Conservation (phyloP, 2,329 filamentous ascomycete species). For the Aurifilum marmelostoma region DNA sequence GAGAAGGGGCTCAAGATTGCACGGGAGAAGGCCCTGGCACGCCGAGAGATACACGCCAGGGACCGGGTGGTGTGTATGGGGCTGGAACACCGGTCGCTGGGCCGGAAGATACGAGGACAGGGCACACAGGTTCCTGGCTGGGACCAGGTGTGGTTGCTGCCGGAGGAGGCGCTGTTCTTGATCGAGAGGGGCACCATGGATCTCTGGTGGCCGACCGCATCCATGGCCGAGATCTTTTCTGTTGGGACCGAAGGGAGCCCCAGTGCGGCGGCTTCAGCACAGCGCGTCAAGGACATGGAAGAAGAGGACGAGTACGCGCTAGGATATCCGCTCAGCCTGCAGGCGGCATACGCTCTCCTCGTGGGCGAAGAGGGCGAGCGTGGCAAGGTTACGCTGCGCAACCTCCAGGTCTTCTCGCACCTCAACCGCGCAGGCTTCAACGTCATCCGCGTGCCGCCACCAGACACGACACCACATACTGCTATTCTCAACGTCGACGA, state of each 20-base stretch:
- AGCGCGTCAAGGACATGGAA: constrained; percentile 35
- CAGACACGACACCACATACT: constrained; percentile 15
- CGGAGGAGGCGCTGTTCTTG: constrained; percentile 88
- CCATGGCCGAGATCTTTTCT: constrained; percentile 54
- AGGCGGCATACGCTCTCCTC: constrained; percentile 86
- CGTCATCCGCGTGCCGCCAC: constrained; percentile 67
- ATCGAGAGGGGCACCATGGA: constrained; percentile 87
- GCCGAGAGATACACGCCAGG: constrained; percentile 37
- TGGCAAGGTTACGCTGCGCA: constrained; percentile 69
- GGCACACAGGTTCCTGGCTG: constrained; percentile 58
- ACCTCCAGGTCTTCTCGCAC: constrained; percentile 86
- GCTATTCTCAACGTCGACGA: constrained; percentile 22
- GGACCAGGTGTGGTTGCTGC: constrained; percentile 78
- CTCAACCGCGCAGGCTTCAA: constrained; percentile 83
- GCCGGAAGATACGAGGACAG: constrained; percentile 61
- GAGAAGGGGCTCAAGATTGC: constrained; percentile 40
- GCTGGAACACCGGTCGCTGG: constrained; percentile 73
- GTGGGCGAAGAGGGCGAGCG: constrained; percentile 69
- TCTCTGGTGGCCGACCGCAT: constrained; percentile 74
- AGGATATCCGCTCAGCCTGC: constrained; percentile 84
- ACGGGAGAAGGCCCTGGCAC: constrained; percentile 24
- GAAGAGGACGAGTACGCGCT: constrained; percentile 56
- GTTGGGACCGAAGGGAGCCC: constrained; percentile 30
- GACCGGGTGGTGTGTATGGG: constrained; percentile 69
- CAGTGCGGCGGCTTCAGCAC: constrained; percentile 30